phyloP scores from a whole-genome alignment of 495 filamentous ascomycete genomes.

The Lasiosphaeria miniovina region DNA sequence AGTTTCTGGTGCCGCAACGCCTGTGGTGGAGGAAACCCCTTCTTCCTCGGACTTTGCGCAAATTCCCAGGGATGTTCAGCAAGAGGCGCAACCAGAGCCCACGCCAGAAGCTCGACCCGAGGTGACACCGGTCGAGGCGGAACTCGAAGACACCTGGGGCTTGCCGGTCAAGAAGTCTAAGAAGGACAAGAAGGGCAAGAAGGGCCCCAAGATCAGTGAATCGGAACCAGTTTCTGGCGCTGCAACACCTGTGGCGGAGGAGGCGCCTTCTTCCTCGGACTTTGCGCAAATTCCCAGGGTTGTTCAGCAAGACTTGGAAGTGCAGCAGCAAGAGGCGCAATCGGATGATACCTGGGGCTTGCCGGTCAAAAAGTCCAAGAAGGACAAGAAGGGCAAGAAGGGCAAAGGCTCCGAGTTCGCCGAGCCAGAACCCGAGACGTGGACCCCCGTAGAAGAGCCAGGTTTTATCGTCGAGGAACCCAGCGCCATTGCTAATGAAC shows the following conservation, averaged over 20 bases:
- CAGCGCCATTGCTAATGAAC: too few species aligned
- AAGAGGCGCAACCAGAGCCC: neutral
- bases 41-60: neutral
- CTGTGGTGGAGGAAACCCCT: too few species aligned
- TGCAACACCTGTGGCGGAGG: neutral
- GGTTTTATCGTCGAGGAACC: neutral
- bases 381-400: slow-evolving; percentile 36
- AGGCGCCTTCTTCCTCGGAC: neutral
- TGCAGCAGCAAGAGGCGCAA: neutral
- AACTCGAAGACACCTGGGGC: slow-evolving; percentile 6
- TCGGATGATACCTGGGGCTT: slow-evolving; percentile 5
- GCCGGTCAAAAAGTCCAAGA: slow-evolving; percentile 23
- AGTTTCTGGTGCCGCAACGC: neutral
- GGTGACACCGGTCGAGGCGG: neutral
- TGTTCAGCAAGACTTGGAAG: neutral
- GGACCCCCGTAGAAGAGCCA: neutral
- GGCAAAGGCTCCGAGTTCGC: slow-evolving; percentile 21
- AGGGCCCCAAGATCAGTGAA: slow-evolving; percentile 19
- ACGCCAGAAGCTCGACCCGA: neutral
- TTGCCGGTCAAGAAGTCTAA: slow-evolving; percentile 22
- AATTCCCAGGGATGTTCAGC: neutral
- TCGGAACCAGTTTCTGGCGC: neutral
- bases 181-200: slow-evolving; percentile 36
- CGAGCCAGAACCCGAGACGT: slow-evolving; percentile 15
- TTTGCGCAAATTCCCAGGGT: too few species aligned